Base-by-base conservation (phyloP, 345 rosid genomes). In the Eucalyptus pauciflora region DNA sequence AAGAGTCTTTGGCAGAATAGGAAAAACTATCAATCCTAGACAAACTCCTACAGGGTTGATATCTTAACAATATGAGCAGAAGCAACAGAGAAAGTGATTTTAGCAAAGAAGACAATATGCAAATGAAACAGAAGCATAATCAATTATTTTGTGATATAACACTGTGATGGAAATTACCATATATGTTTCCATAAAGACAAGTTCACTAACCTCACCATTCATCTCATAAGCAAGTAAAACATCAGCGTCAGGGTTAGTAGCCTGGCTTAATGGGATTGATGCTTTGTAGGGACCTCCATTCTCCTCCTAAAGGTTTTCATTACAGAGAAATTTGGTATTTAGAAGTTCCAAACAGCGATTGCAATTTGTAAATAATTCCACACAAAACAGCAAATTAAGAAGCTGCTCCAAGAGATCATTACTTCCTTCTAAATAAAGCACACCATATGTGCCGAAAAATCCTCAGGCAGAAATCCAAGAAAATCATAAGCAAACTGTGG, bases 211-310 rank as follows among this genome's bases (percentile, higher is more conserved):
- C 97, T 97, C 94, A 87, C 98, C 98, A 93, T 98, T 98, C 99
- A 98, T 98, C 95, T 98, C 99, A 86, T 98, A 98, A 88, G 99
- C 98, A 90, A 98, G 96, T 87, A 97, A 92, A 90, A 97, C 99
- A 94, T 97, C 99, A 88, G 99, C 97, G 1, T 86, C 97, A 56
- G 99, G 99, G 88, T 96, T 94, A 86, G 99, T 96, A 71, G 98
- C 99, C 90, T 95, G 99, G 89, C 92, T 91, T 43, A 98, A 95
- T 52, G 99, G 97, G 92, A 97, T 86, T 48, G 99, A 98, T 85
- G 98, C 99, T 93, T 96, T 98, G 87, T 95, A 98, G 20, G 99
- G 99, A n/a, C 99, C 99, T 49, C 99, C 99, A 45, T 96, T 96
- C 95, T 98, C 99, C 94, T 98, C 99, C 99, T 98, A 91, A 46